These are phyloP conservation scores for Elaeagnus macrophylla DNA, from an alignment of 306 rosid species.

Conservation along the genomic window DNA sequence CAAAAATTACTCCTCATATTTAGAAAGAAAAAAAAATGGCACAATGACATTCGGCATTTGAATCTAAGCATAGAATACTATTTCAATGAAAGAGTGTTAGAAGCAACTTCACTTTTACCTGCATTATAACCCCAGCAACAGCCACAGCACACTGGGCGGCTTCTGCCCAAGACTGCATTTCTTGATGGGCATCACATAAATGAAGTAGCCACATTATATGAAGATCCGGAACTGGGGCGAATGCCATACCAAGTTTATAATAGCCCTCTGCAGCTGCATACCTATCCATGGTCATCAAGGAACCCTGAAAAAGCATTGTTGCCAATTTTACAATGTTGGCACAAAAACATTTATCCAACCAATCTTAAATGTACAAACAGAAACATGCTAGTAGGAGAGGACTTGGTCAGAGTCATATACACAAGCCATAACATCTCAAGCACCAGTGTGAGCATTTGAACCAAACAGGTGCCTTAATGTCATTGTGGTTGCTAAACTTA, in stretches of 20 bases:
- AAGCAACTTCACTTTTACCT: conserved; percentile 34
- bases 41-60: too few species aligned
- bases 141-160: conserved; percentile 99
- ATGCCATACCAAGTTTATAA: conserved; percentile 90
- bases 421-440: not conserved
- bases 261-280: conserved; percentile 94
- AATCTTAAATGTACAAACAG: not conserved
- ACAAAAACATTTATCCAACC: conserved; percentile 8
- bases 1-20: too few species aligned
- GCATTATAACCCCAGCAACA: conserved; percentile 97
- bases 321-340: conserved; percentile 3
- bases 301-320: conserved; percentile 41
- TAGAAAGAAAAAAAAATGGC: too few species aligned
- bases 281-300: conserved; percentile 87
- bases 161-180: conserved; percentile 99
- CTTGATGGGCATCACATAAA: conserved; percentile 96
- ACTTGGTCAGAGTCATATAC: not conserved
- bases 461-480: too few species aligned
- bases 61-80: not conserved
- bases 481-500: conserved; percentile 32
- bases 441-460: conserved; percentile 1
- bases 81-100: not conserved
- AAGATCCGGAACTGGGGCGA: conserved; percentile 99
- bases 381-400: not conserved
- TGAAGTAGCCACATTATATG: conserved; percentile 99